Evolutionary conservation across 306 rosid genomes (phyloP), one percentile per base, ranked within the genome.

Genomic region (Cicer bijugum): DNA sequence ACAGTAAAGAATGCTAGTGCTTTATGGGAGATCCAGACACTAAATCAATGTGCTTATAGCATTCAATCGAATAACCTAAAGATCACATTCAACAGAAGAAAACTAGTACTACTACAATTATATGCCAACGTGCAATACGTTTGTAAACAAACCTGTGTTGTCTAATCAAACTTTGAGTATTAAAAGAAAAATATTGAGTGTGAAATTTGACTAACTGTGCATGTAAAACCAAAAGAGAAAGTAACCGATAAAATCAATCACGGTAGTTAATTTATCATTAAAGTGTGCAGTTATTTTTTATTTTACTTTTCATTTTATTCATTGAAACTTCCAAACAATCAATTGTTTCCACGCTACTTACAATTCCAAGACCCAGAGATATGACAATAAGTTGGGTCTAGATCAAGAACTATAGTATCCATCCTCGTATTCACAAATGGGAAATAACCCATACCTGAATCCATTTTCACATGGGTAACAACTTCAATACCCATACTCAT

Each of bases 11-110:
- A 20, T 1, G 67, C 15, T 38, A 9, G 37, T 55, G 47, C 63
- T 69, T 55, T 47, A 45, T 8, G 12, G 17, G 14, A 60, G 66
- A 75, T 69, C 55, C 39, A 69, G 48, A 52, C 12, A 52, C 75
- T 28, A 78, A 55, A 56, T 70, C 75, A 19, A 44, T 19, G 17
- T 16, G 56, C 16, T 74, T 53, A 67, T 11, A 33, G 14, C 20
- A 68, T 17, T 80, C 35, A 76, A 33, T 57, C 39, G 57, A 64
- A 39, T 44, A 53, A 64, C 43, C 40, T 23, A 46, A 62, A 64
- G 20, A 37, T 62, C 40, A 57, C 58, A 64, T 76, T 71, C 60
- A 17, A 53, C 16, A 64, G 38, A 76, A 71, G 37, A 71, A 65
- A 71, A 8, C 43, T 38, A 47, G n/a, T 14, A 8, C 43, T 38